A percentile compares a stretch with the other conserved stretches of the same genome.
phyloP scores from a whole-genome alignment of 2,329 filamentous ascomycete species.

The Dothideomycetes sp. region DNA sequence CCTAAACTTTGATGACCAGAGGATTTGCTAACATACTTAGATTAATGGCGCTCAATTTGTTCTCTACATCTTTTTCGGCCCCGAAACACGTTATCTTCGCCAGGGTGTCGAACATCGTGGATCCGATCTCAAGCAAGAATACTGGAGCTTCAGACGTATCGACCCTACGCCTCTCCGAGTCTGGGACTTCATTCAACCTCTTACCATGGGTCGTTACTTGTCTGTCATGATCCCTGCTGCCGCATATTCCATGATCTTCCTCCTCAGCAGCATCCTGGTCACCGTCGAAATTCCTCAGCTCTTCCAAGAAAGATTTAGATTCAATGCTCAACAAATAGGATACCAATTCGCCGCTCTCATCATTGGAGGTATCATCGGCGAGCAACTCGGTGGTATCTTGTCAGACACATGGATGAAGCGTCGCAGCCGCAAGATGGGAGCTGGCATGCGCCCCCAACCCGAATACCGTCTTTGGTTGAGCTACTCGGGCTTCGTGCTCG shows the following conservation, averaged over 20 bases:
- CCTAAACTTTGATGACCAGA: neutral
- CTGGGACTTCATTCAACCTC: slow-evolving; percentile 43
- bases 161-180: slow-evolving; percentile 40
- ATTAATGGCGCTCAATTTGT: slow-evolving; percentile 47
- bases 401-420: slow-evolving; percentile 45
- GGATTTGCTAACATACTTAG: slow-evolving; percentile 22
- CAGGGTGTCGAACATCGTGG: slow-evolving; percentile 26
- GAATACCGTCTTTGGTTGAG: slow-evolving; percentile 49
- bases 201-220: slow-evolving; percentile 36
- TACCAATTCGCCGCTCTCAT: slow-evolving; percentile 49
- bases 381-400: slow-evolving; percentile 45
- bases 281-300: slow-evolving; percentile 51
- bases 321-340: slow-evolving; percentile 48
- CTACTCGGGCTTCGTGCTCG: slow-evolving; percentile 42
- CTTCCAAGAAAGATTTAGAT: slow-evolving; percentile 44
- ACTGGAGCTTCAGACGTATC: slow-evolving; percentile 37
- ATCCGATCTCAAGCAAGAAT: slow-evolving; percentile 34
- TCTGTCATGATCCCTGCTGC: slow-evolving; percentile 42
- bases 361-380: slow-evolving; percentile 47
- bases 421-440: slow-evolving; percentile 28
- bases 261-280: slow-evolving; percentile 42
- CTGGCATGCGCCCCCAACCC: slow-evolving; percentile 26
- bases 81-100: slow-evolving; percentile 45
- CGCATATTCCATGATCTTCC: slow-evolving; percentile 48
- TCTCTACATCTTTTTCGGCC: slow-evolving; percentile 44